phyloP scores from a whole-genome alignment of 495 filamentous ascomycete genomes.

The Penicillium samsonianum region DNA sequence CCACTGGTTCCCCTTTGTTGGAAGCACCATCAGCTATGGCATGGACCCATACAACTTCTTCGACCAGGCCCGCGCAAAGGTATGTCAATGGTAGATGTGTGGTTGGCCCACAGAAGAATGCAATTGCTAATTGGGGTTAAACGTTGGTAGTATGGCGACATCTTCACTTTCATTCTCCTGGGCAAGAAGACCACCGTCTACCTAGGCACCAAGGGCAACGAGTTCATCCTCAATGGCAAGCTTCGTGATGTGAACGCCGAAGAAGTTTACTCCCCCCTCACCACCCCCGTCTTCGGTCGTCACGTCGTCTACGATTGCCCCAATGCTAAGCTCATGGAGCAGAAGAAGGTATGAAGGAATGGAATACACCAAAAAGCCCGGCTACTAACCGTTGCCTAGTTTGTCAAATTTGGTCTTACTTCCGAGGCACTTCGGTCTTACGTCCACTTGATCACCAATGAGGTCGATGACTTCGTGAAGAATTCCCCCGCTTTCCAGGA shows the following conservation, averaged over 20 bases:
- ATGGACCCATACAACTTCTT: constrained; percentile 67
- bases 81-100: constrained; percentile 20
- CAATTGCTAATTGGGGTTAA: constrained; percentile 18
- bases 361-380: background rate
- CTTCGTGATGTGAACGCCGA: constrained; percentile 63
- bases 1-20: constrained; percentile 64
- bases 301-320: constrained; percentile 68
- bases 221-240: constrained; percentile 65
- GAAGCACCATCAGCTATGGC: constrained; percentile 64
- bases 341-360: constrained; percentile 57
- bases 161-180: constrained; percentile 65
- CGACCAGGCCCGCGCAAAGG: constrained; percentile 55
- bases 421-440: constrained; percentile 63
- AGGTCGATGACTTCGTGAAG: constrained; percentile 55
- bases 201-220: constrained; percentile 61
- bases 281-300: constrained; percentile 63
- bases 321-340: constrained; percentile 67
- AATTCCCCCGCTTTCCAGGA: constrained; percentile 48
- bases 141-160: constrained; percentile 57
- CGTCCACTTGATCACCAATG: constrained; percentile 55
- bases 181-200: constrained; percentile 64
- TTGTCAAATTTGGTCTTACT: constrained; percentile 66
- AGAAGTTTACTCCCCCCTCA: constrained; percentile 62
- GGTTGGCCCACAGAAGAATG: background rate
- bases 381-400: constrained; percentile 39